A percentile compares a stretch with the other conserved stretches of the same genome.
Evolutionary conservation across 805 yeast species (phyloP).

Genomic region (Myxozyma udenii): DNA sequence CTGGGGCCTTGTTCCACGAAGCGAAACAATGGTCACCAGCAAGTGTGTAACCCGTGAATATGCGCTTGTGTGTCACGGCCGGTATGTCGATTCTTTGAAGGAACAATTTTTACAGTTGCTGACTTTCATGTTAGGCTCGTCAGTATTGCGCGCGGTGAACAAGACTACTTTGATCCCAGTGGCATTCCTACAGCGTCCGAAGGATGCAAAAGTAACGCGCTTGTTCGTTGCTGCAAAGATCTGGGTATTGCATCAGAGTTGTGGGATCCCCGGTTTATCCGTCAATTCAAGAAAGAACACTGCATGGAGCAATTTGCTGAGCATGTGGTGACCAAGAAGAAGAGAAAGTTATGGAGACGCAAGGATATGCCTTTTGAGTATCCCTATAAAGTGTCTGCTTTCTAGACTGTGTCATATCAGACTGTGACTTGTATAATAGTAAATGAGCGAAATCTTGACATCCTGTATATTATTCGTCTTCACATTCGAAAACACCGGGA

Average conservation of each 20-base stretch:
- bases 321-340: conserved; percentile 73
- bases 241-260: conserved; percentile 93
- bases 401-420: conserved; percentile 3
- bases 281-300: conserved; percentile 56
- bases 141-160: conserved; percentile 92
- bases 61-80: conserved; percentile 80
- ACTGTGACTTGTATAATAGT: neutral
- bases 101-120: too few relatives aligned
- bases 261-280: conserved; percentile 94
- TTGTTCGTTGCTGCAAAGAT: conserved; percentile 98
- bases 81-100: conserved; percentile 36
- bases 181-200: conserved; percentile 94
- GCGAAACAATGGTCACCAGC: conserved; percentile 74
- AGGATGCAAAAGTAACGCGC: conserved; percentile 93
- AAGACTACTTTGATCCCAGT: conserved; percentile 79
- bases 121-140: conserved; percentile 52
- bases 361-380: conserved; percentile 78
- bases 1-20: conserved; percentile 95
- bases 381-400: conserved; percentile 64
- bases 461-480: neutral
- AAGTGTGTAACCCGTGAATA: conserved; percentile 83
- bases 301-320: conserved; percentile 87
- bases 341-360: conserved; percentile 84
- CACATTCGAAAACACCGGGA: too few relatives aligned
- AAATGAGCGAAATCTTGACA: neutral